Conservation (phyloP, 805 yeast species). For the Cyberlindnera lachancei region DNA sequence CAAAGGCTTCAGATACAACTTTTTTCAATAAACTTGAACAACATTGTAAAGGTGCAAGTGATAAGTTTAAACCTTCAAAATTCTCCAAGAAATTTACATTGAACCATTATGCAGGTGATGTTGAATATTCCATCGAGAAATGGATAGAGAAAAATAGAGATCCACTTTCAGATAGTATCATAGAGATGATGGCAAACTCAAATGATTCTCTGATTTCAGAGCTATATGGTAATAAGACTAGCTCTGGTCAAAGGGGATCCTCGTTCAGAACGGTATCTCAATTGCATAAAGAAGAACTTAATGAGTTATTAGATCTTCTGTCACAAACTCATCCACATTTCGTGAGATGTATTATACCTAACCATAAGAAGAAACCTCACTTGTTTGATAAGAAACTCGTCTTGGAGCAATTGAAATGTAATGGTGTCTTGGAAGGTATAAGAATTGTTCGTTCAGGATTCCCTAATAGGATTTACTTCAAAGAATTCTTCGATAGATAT, state of each 20-base stretch:
- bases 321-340: constrained; percentile 88
- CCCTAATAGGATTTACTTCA: constrained; percentile 84
- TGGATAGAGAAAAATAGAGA: constrained; percentile 95
- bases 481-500: constrained; percentile 72
- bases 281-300: constrained; percentile 81
- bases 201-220: constrained; percentile 44
- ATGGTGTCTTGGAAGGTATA: constrained; percentile 97
- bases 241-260: constrained; percentile 26
- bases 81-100: constrained; percentile 71
- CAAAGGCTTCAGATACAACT: constrained; percentile 76
- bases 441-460: constrained; percentile 95
- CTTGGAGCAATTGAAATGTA: constrained; percentile 84
- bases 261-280: constrained; percentile 76
- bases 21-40: constrained; percentile 73
- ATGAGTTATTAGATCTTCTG: constrained; percentile 62
- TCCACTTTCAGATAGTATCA: constrained; percentile 74
- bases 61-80: constrained; percentile 66
- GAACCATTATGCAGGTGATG: constrained; percentile 93
- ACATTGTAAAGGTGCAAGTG: constrained; percentile 48
- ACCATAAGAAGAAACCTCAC: constrained; percentile 62
- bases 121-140: constrained; percentile 85
- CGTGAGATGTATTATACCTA: constrained; percentile 93
- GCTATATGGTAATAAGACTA: constrained; percentile 40
- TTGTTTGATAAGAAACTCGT: constrained; percentile 70
- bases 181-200: constrained; percentile 54